These are phyloP conservation scores for Solanum chmielewskii DNA, from an alignment of 257 asterid species.

Conservation along the genomic window DNA sequence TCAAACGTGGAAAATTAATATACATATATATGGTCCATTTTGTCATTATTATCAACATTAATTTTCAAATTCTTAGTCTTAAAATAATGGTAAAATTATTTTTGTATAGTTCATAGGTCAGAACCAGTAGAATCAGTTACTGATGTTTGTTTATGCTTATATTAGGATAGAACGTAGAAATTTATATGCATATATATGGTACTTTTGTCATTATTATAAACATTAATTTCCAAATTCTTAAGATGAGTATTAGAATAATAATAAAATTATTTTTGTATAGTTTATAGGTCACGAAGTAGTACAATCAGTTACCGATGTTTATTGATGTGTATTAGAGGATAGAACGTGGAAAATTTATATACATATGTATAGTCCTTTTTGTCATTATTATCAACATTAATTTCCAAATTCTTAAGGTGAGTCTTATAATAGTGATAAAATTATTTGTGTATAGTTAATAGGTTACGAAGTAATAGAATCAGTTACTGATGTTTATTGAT, in stretches of 20 bases:
- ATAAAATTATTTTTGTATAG: rapidly evolving
- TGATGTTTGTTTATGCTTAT: neutral
- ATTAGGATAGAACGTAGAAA: no score
- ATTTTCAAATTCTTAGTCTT: neutral
- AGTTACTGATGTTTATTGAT: neutral
- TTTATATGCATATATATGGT: neutral
- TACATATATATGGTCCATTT: neutral
- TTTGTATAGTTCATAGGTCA: rapidly evolving
- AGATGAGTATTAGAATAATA: rapidly evolving
- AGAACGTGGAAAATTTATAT: neutral
- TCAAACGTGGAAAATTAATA: neutral
- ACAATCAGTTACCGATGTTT: neutral
- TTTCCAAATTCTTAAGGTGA: no score
- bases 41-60: neutral
- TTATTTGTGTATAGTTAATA: rapidly evolving
- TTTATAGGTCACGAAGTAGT: neutral
- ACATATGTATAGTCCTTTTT: neutral
- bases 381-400: neutral
- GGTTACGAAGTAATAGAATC: neutral
- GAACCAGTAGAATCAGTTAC: neutral
- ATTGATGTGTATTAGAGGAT: neutral
- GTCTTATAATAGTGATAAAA: rapidly evolving
- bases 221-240: neutral
- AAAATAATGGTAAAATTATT: rapidly evolving
- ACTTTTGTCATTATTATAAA: neutral